Evolutionary conservation across 1,284 basidiomycete genomes (phyloP), one percentile per base, ranked within the genome.

Genomic region (Phellopilus nigrolimitatus): DNA sequence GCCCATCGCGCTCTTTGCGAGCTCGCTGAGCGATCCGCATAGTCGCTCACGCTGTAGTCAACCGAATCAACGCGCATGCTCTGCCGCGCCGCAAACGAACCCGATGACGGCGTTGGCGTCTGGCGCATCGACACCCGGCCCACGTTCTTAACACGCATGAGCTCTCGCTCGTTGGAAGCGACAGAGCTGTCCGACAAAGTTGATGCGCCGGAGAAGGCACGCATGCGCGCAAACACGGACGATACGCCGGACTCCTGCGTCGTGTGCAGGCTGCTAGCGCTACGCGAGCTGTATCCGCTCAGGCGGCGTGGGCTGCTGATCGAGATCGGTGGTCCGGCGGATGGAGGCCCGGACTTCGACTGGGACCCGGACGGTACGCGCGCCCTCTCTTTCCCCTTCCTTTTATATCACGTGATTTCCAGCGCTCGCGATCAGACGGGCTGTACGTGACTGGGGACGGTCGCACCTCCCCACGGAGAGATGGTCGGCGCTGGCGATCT

Each of bases 71-170:
- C 49, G 7, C 52, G 56, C 27, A 61, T 42, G 36, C 61, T 61
- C 17, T 57, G 53, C n/a, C 60, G 30, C 12, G 39, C 47, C 22
- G 45, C 53, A 21, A 52, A 52, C n/a, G 57, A 45, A 28, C 51
- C 52, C 7, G 40, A 37, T 15, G 53, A 56, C 12, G 60, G 59
- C n/a, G 57, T 57, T 4, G 53, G 59, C 51, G 62, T 66, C 46
- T 62, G 49, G 2, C 54, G 43, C 24, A 50, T 64, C 3, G 71
- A 67, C 22, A 64, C 73, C 27, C 60, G 68, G 1, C 75, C 73
- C 33, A 72, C 62, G 54, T 66, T 73, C 66, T 71, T 76, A 45
- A 73, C 66, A 45, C 67, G 65, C 25, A 63, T 53, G 3, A 49
- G 22, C 25, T 55, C 48, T 1, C 48, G 45, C 21, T 47, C 47